These are phyloP conservation scores for Leucocoprinus sp. DNA, from an alignment of 768 basidiomycete species.

Conservation along the genomic window DNA sequence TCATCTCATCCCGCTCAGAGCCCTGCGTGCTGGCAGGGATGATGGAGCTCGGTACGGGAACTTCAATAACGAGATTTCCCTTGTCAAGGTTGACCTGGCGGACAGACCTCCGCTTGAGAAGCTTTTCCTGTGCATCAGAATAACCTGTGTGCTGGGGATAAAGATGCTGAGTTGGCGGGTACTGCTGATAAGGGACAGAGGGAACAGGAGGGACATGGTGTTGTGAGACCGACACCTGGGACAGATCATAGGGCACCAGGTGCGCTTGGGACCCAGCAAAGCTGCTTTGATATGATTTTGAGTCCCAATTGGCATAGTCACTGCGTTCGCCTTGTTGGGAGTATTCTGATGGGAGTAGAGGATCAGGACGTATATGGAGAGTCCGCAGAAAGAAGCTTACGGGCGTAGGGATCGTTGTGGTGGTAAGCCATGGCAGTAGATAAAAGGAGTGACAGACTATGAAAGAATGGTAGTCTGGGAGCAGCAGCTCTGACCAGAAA, in stretches of 20 bases:
- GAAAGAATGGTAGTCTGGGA: slow-evolving; percentile 10
- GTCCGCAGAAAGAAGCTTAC: slow-evolving; percentile 10
- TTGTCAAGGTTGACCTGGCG: slow-evolving; percentile 73
- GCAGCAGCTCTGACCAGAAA: slow-evolving; percentile 7
- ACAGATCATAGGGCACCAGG: slow-evolving; percentile 59
- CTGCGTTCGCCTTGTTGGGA: slow-evolving; percentile 18
- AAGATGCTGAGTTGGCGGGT: slow-evolving; percentile 48
- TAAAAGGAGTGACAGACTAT: slow-evolving; percentile 3
- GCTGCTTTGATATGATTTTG: slow-evolving; percentile 56
- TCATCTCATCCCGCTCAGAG: slow-evolving; percentile 53
- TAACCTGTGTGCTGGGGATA: slow-evolving; percentile 48
- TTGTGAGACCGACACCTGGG: slow-evolving; percentile 28
- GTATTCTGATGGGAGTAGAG: slow-evolving; percentile 21
- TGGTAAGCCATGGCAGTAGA: slow-evolving; percentile 45
- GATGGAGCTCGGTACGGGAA: slow-evolving; percentile 72
- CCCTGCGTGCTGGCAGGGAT: slow-evolving; percentile 55
- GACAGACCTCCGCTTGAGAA: slow-evolving; percentile 74
- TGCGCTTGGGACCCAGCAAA: slow-evolving; percentile 66
- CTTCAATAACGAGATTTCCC: slow-evolving; percentile 81
- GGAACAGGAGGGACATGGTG: slow-evolving; percentile 43
- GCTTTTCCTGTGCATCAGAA: slow-evolving; percentile 63
- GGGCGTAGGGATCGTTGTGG: slow-evolving; percentile 16
- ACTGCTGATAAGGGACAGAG: slow-evolving; percentile 45
- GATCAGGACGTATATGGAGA: no score
- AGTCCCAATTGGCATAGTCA: slow-evolving; percentile 41